Evolutionary conservation across 306 rosid species (phyloP), one percentile per base, ranked within the genome.

Genomic region (Quercus berberidifolia): DNA sequence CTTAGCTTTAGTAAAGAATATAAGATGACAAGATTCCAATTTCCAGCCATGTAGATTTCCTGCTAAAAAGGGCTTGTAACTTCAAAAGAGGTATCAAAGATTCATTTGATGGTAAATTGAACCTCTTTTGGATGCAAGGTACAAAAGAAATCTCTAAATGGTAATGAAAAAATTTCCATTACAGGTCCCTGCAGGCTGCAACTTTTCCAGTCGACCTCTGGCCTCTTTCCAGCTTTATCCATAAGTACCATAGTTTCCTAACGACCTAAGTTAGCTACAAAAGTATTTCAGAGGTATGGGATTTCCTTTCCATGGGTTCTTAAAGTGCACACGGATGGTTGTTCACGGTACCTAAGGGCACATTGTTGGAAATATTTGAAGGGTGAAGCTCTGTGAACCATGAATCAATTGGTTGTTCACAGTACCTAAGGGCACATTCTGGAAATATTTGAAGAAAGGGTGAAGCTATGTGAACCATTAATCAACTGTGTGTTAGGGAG

Each of bases 251-350:
- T 28, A 6, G 69, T 64, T 64, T 41, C 70, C 31, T 6, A 64
- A 14, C 46, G 3, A 64, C 18, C 43, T 1, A 17, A 64, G 70
- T 80, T 43, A 74, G 78, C 84, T 59, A 70, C 54, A 31, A 78
- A 70, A 56, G 71, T 12, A 80, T 55, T 86, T 89, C 89, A 83
- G 65, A 81, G 80, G 64, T 86, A 78, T 63, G 78, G 85, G 63
- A 86, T 80, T 79, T 75, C 78, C 74, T 54, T 59, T 63, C 65
- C 76, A 70, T 75, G 81, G 73, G 31, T 73, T 59, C 76, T 78
- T 77, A 76, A 63, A 63, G 21, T 21, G 67, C 55, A 55, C n/a
- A 77, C 43, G 55, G 75, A 64, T 55, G 74, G 75, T 71, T 75
- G 77, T 71, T 84, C 78, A 82, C 73, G 31, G 80, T 77, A 67